Evolutionary conservation across 495 filamentous ascomycete genomes (phyloP), one percentile per base, ranked within the genome.

Genomic region (Penicillium simplicissimum): DNA sequence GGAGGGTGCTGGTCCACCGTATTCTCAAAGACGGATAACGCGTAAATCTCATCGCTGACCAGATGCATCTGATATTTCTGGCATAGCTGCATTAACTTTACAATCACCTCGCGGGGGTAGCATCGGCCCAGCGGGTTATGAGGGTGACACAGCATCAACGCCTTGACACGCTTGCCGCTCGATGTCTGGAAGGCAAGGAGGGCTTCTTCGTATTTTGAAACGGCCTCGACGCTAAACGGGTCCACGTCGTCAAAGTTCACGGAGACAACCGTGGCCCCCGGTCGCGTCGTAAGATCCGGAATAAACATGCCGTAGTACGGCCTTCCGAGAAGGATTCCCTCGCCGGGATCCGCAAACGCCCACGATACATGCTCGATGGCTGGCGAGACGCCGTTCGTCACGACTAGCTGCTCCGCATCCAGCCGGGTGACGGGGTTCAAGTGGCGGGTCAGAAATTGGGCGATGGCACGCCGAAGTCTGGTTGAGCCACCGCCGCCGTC

Each of bases 1-100:
- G 68, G 31, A 0, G 71, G 64, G 0, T 56, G 23, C 8, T 67
- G 31, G 33, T 75, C 67, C 4, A 75, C 66, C 0, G 69, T 67
- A 25, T 76, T 77, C 9, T 78, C 65, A 61, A 77, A 88, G 0
- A 83, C 71, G 0, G 81, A 84, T 17, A 86, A 66, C 0, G 82
- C 87, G 64, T 88, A 88, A 13, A 89, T 81, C 65, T 90, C 87
- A 55, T 90, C 87, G 45, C 80, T 81, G 52, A 89, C 78, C 3
- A 89, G 63, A 58, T 89, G 85, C 1, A 90, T 71, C 17, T 74
- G 67, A 59, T 86, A 75, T 34, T 80, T 76, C 23, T 81, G 72
- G 55, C 86, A 89, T 6, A 88, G 63, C 9, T 67, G 67, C 75
- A 86, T 76, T 31, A 85, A 68, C 17, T 61, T 74, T 10, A 76